Conservation (phyloP, 192 early-diverging fungal species). For the Paraglomus brasilianum region DNA sequence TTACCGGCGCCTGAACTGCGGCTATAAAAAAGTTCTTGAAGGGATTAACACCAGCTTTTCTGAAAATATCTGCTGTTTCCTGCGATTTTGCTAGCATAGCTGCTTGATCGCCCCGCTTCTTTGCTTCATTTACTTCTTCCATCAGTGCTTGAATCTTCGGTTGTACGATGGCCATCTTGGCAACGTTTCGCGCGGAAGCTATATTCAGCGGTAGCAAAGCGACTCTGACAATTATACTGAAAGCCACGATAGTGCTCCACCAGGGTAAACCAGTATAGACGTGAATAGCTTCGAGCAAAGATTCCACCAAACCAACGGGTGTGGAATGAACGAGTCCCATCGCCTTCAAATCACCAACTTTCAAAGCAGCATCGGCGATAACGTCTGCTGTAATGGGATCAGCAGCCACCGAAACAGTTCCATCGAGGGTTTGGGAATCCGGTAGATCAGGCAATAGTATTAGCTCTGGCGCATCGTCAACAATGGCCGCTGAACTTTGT, state of each 20-base stretch:
- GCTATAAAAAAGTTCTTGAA: conserved; percentile 60
- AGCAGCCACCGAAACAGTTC: too few species aligned
- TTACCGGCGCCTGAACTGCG: conserved; percentile 74
- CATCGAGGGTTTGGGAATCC: too few species aligned
- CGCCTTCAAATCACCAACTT: conserved; percentile 83
- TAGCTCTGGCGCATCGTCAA: too few species aligned
- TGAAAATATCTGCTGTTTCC: conserved; percentile 63
- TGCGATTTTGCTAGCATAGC: conserved; percentile 44
- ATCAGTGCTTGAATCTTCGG: conserved; percentile 68
- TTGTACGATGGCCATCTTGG: conserved; percentile 67
- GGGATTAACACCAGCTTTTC: conserved; percentile 62
- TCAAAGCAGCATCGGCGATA: conserved; percentile 52
- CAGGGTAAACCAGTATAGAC: conserved; percentile 86
- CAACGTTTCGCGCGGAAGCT: conserved; percentile 68
- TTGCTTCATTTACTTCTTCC: conserved; percentile 62
- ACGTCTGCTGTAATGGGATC: conserved; percentile 28
- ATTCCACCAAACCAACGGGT: conserved; percentile 72
- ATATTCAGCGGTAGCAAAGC: conserved; percentile 71
- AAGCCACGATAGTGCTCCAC: conserved; percentile 83
- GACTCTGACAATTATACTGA: conserved; percentile 68
- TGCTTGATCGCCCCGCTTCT: conserved; percentile 54
- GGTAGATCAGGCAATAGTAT: too few species aligned
- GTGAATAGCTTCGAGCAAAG: conserved; percentile 73
- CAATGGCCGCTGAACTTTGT: too few species aligned
- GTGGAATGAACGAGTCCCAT: conserved; percentile 74